Percentiles rank a stretch among this genome's conserved stretches.
Conservation (phyloP, 495 filamentous ascomycete species). For the Penicillium roqueforti region DNA sequence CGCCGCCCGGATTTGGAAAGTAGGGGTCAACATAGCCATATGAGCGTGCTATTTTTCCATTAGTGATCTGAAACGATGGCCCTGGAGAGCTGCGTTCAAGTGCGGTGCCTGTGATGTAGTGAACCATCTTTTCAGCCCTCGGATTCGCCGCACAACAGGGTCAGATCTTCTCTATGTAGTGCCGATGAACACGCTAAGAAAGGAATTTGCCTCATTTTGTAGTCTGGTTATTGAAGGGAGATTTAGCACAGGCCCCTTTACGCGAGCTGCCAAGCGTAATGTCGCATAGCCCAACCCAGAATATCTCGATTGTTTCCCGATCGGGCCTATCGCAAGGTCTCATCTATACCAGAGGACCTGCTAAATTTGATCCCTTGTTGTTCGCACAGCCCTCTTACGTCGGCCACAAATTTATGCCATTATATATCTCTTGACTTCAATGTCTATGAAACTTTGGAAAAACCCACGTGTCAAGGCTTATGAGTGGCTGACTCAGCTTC, state of each 20-base stretch:
- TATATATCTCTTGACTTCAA: not conserved
- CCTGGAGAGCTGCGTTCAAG: not conserved
- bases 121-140: not conserved
- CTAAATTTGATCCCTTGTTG: not conserved
- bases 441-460: not conserved
- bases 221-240: not conserved
- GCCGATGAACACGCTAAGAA: not conserved
- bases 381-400: not conserved
- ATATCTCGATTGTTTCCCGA: not conserved
- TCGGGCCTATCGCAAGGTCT: not conserved
- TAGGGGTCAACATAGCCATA: slow-evolving; percentile 17
- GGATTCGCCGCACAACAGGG: not conserved
- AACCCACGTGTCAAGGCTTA: not conserved
- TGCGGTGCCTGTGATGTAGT: not conserved
- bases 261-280: not conserved
- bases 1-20: slow-evolving; percentile 9
- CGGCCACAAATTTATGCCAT: not conserved
- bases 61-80: not conserved
- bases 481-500: not conserved
- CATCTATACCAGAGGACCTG: not conserved
- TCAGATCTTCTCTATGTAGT: not conserved
- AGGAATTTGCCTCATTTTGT: not conserved
- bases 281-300: not conserved
- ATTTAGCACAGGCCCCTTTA: not conserved
- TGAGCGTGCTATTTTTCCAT: not conserved